Evolutionary conservation across 2,329 filamentous ascomycete genomes (phyloP), one percentile per base, ranked within the genome.

Genomic region (Trichoderma harzianum): DNA sequence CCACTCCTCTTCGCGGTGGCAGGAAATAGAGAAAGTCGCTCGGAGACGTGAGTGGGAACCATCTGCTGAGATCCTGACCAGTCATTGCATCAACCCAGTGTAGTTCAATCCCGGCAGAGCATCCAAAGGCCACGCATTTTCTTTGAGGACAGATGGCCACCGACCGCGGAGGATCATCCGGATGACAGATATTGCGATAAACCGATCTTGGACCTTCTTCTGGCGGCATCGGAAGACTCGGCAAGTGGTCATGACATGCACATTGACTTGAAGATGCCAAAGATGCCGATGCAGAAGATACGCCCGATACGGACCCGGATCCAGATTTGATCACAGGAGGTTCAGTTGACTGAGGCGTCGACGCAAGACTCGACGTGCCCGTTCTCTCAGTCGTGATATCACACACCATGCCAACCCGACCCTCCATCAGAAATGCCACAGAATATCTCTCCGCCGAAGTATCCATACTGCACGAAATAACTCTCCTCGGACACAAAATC

Each of bases 91-190:
- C 83, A 66, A 84, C 80, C 77, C 88, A 92, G 76, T 91, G 89
- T 51, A 92, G 80, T 76, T 92, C 90, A 67, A 92, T 87, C 1
- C 89, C 88, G 8, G 85, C 83, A 14, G 86, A 85, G 74, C 88
- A 91, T 16, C 90, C 90, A 80, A 91, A 92, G 10, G 89, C 90
- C 39, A 91, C 87, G 74, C 89, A 91, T 65, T 86, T 85, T 60
- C 88, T 84, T 71, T 90, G 87, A n/a, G 90, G 90, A 74, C 88
- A 91, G 39, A 92, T 87, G 0, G 90, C 87, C 11, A 92, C 86
- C 51, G 88, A 90, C n/a, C 87, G 85, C 14, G 90, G 90, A 18
- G 87, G 87, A 73, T 91, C 89, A 68, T 91, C 86, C 47, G 86
- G 80, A 2, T 86, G 88, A 76, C 90, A 91, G 53, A 92, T 76